Base-by-base conservation (phyloP, 2,329 filamentous ascomycete genomes). In the Albophoma yamanashiensis region DNA sequence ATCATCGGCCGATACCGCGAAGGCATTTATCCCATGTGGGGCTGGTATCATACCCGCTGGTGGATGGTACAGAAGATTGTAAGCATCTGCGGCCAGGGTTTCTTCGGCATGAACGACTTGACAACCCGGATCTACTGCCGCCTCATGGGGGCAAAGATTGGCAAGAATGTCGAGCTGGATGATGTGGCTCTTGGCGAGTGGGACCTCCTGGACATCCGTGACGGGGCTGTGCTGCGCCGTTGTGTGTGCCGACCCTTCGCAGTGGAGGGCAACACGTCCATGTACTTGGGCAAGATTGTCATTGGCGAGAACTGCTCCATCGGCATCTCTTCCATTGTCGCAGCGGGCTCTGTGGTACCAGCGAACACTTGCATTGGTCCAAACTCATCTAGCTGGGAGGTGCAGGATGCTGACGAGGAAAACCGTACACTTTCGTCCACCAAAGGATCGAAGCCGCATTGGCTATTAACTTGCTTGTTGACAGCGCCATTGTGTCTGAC, bases 11-110 rank as follows among this genome's bases (percentile, higher is more conserved):
- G 76, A 1, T 79, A 82, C 66, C 73, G 71, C 42, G 75, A 81
- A 65, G 82, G 82, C 0, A 67, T 82, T 2, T 83, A 80, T 64
- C 81, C 82, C 2, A 85, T 85, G 82, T 85, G 82, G 82, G 81
- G 80, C 1, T 62, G 67, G 1, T 84, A 84, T 64, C 82, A 84
- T 66, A 83, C 79, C 0, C 74, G 80, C 11, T 85, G 82, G 82
- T 85, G 82, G 82, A 64, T 84, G 59, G 76, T 78, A 1, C 77
- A 84, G 66, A 84, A 84, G 70, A 76, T 77, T 25, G 71, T 80
- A 3, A 73, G 75, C 42, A 70, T 83, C 15, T 75, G 74, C 60
- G 82, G 81, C 20, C 75, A 73, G 60, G 80, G 81, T 1, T 60
- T 78, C 39, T 82, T 81, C 62, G 67, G 66, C 27, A 62, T 70